These are phyloP conservation scores for Diplodia mutila DNA, from an alignment of 2,329 filamentous ascomycete species.

Conservation along the genomic window DNA sequence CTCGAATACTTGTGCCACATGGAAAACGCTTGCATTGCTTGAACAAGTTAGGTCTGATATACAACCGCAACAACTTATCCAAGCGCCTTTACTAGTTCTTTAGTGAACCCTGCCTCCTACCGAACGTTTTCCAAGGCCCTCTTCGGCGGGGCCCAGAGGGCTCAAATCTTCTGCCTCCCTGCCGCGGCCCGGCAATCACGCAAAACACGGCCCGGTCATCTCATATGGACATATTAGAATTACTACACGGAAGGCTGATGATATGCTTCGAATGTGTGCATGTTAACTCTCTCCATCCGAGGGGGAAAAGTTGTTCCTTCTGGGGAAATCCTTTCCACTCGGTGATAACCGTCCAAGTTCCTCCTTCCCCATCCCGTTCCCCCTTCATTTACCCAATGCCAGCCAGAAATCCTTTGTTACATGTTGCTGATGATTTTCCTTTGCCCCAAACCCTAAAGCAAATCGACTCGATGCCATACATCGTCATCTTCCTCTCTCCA, in stretches of 20 bases:
- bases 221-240: neutral
- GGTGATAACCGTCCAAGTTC: neutral
- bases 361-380: neutral
- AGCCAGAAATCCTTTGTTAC: neutral
- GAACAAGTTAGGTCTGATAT: neutral
- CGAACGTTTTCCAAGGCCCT: no score
- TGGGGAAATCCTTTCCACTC: neutral
- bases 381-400: no score
- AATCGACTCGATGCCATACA: neutral
- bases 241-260: neutral
- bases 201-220: no score
- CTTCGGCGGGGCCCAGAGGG: no score
- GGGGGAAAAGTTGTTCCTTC: neutral
- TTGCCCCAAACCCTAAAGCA: neutral
- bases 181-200: no score
- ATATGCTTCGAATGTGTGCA: neutral
- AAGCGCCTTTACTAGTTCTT: no score
- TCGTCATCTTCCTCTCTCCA: neutral
- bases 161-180: no score
- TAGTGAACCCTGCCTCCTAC: no score
- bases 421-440: neutral
- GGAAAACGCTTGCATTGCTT: neutral
- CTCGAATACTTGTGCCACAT: no score
- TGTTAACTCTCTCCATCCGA: neutral
- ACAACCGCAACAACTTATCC: no score